These are phyloP conservation scores for Gracilaria domingensis DNA, from an alignment of 23 red algal species.

Conservation along the genomic window DNA sequence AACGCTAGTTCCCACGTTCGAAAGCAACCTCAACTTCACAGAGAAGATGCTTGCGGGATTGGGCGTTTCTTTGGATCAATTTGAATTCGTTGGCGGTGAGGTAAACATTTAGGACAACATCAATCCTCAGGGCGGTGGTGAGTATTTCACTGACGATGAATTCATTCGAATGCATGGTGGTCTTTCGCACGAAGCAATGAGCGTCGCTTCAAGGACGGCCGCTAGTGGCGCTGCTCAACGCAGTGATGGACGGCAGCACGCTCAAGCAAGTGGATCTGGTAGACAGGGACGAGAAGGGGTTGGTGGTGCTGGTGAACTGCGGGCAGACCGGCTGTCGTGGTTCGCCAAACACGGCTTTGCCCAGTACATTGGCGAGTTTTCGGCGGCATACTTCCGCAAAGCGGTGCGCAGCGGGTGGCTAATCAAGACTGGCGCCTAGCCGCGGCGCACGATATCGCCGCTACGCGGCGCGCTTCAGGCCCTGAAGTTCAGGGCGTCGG, in stretches of 20 bases:
- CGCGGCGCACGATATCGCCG: constrained; percentile 27
- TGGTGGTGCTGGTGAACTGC: constrained; percentile 70
- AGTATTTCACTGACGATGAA: constrained; percentile 83
- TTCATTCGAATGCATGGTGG: constrained; percentile 75
- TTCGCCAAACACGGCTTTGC: constrained; percentile 59
- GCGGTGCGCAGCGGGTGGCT: constrained; percentile 52
- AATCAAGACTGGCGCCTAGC: constrained; percentile 36
- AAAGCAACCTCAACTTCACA: constrained; percentile 69
- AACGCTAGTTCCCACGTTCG: constrained; percentile 76
- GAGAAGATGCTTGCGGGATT: constrained; percentile 32
- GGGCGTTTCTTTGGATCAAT: background rate
- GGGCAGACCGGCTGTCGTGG: constrained; percentile 55
- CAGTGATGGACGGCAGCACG: constrained; percentile 62
- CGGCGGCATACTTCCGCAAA: constrained; percentile 56
- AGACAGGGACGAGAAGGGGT: background rate
- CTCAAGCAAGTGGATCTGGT: constrained; percentile 10
- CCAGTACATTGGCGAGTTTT: constrained; percentile 56
- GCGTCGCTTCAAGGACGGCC: background rate
- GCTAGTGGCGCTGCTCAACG: constrained; percentile 57
- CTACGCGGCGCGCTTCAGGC: background rate
- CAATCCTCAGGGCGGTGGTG: constrained; percentile 79
- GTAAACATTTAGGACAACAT: constrained; percentile 68
- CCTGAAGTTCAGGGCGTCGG: background rate
- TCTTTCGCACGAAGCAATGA: background rate
- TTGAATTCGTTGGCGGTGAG: constrained; percentile 33